Conservation (phyloP, 2,329 filamentous ascomycete genomes). For the Arthrobotrys conoides region DNA sequence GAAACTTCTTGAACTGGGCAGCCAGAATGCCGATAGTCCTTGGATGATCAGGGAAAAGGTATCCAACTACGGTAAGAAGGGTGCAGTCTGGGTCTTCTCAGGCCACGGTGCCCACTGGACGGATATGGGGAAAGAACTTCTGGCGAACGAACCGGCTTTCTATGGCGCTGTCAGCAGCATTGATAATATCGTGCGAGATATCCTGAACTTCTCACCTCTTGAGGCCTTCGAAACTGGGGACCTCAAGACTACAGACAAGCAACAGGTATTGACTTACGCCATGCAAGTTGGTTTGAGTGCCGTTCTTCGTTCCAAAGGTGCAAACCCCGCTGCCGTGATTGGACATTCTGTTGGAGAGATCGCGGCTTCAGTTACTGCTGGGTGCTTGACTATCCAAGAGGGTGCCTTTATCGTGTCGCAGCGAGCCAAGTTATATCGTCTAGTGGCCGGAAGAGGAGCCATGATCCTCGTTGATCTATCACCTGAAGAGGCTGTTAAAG, state of each 20-base stretch:
- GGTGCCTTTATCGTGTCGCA: conserved; percentile 66
- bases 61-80: conserved; percentile 21
- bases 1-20: conserved; percentile 17
- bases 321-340: conserved; percentile 66
- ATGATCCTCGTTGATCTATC: conserved; percentile 66
- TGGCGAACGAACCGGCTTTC: conserved; percentile 58
- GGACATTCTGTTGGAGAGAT: conserved; percentile 69
- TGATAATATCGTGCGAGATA: conserved; percentile 28
- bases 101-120: conserved; percentile 70
- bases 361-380: conserved; percentile 67
- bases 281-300: conserved; percentile 66
- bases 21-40: conserved; percentile 5
- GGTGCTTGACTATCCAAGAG: conserved; percentile 65
- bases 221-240: conserved; percentile 37
- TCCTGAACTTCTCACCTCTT: conserved; percentile 29
- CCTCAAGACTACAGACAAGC: conserved; percentile 35
- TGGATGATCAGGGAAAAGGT: conserved; percentile 32
- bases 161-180: conserved; percentile 27
- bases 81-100: conserved; percentile 67
- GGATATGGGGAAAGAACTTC: conserved; percentile 67
- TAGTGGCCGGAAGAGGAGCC: conserved; percentile 56
- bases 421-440: conserved; percentile 64
- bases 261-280: conserved; percentile 65
- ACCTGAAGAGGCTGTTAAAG: conserved; percentile 63
- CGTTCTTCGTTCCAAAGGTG: conserved; percentile 65